Percentiles rank a stretch among this genome's conserved stretches.
These are phyloP conservation scores for Raffaelea albimanens DNA, from an alignment of 2,329 filamentous ascomycete genomes.

Conservation along the genomic window DNA sequence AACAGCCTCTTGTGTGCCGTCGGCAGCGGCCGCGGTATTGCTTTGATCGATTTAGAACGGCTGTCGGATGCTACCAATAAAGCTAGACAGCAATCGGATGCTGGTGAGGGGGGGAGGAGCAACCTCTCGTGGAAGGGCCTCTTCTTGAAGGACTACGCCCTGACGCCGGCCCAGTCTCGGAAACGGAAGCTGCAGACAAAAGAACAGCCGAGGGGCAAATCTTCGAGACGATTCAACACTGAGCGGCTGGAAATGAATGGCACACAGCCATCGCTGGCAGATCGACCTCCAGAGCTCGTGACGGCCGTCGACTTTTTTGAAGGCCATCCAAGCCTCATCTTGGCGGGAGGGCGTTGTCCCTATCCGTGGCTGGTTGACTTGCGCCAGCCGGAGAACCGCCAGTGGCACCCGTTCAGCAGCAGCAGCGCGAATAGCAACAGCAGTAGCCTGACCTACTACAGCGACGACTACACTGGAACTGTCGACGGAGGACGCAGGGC, in stretches of 20 bases:
- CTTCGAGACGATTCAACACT: too few species aligned
- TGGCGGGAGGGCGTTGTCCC: conserved; percentile 38
- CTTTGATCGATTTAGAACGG: conserved; percentile 16
- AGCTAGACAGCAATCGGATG: too few species aligned
- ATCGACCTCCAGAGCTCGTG: neutral
- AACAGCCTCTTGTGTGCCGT: conserved; percentile 34
- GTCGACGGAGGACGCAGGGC: too few species aligned
- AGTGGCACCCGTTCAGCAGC: conserved; percentile 3
- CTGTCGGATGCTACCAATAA: neutral
- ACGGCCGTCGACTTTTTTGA: conserved; percentile 11
- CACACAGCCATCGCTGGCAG: too few species aligned
- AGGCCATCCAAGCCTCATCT: conserved; percentile 30
- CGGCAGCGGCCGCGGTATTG: conserved; percentile 38
- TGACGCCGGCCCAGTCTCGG: too few species aligned
- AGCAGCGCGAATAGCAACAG: neutral
- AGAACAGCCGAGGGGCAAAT: too few species aligned
- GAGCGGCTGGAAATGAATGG: too few species aligned
- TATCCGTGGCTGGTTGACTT: conserved; percentile 36
- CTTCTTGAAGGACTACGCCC: too few species aligned
- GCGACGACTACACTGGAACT: too few species aligned
- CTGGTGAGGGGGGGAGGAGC: too few species aligned
- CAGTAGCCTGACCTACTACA: neutral
- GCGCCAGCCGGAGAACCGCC: conserved; percentile 21
- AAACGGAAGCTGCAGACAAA: too few species aligned
- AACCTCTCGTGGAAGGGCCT: too few species aligned